Evolutionary conservation across 2,329 filamentous ascomycete species (phyloP), one percentile per base, ranked within the genome.

Genomic region (Pseudogymnoascus sp.): DNA sequence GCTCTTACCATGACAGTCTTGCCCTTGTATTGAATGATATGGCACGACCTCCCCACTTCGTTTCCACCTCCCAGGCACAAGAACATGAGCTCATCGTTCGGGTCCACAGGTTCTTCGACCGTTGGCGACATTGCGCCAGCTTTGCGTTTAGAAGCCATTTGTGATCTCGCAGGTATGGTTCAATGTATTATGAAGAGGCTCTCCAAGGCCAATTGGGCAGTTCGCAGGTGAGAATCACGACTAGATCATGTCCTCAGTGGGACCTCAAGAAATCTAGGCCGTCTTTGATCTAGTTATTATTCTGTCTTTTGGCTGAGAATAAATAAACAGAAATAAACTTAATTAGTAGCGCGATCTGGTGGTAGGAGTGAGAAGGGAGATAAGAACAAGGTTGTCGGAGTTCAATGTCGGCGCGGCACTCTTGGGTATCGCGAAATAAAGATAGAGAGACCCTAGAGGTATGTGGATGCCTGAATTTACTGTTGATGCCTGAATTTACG

Each of bases 1-100:
- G 61, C 23, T 74, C 85, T 69, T 80, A 96, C 92, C 95, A 99
- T 99, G 69, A 99, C 91, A 5, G 93, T 97, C 77, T 99, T 99
- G 65, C 95, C 95, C 78, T 97, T 99, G 83, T 99, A 99, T 73
- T 97, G 92, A 64, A 99, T 87, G 70, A 99, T 96, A 74, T 99
- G 95, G 76, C 95, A 97, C 68, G 95, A 97, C 68, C 95, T 84
- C 61, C 95, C 95, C 65, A 99, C 95, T 77, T 99, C 95, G 75
- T 97, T 97, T 69, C 95, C 95, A 65, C 95, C 95, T 65, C 95
- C 95, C 38, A 99, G 80, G 71, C 91, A 96, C 62, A 96, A 83
- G 72, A 99, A 99, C 79, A 92, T 90, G 63, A 99, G 84, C 80
- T 97, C 92, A 73, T 99, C 95, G 1, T 92, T 86, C 4, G 95